A percentile compares a stretch with the other conserved stretches of the same genome.
These are phyloP conservation scores for Saccharomycopsis sp. DNA, from an alignment of 805 yeast species.

Conservation along the genomic window DNA sequence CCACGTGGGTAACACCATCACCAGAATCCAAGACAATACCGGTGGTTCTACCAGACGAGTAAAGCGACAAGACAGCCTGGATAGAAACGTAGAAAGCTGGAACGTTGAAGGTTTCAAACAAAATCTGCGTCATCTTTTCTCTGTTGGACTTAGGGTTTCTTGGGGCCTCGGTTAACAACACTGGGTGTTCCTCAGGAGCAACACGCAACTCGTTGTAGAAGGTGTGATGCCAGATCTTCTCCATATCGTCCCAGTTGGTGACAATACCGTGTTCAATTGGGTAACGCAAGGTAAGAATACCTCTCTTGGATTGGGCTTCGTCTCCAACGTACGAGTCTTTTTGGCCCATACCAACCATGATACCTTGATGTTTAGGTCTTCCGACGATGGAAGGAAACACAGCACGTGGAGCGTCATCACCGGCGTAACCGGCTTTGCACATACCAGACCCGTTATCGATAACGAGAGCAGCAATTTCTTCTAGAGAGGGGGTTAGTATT, in stretches of 20 bases:
- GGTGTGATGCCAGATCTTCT: constrained; percentile 99
- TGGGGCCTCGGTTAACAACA: constrained; percentile 98
- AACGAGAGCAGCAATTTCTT: constrained; percentile 36
- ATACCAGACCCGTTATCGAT: constrained; percentile 99
- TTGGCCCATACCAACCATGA: constrained; percentile 99
- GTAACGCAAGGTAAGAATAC: constrained; percentile 96
- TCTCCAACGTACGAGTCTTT: constrained; percentile 99
- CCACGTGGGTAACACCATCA: constrained; percentile 99
- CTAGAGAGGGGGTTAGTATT: not conserved
- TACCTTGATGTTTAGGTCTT: constrained; percentile 99
- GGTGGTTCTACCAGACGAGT: constrained; percentile 99
- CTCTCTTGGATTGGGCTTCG: constrained; percentile 99
- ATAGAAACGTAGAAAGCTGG: constrained; percentile 99
- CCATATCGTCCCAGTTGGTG: constrained; percentile 99
- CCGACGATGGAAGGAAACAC: constrained; percentile 99
- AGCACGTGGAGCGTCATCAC: constrained; percentile 99
- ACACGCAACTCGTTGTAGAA: constrained; percentile 99
- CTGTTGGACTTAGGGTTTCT: constrained; percentile 99
- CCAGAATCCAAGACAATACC: constrained; percentile 99
- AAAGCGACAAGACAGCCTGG: constrained; percentile 96
- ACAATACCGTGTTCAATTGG: constrained; percentile 99
- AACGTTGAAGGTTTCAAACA: constrained; percentile 98
- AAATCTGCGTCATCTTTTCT: constrained; percentile 99
- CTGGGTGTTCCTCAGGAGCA: constrained; percentile 99
- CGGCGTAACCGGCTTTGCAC: constrained; percentile 99